Conservation (phyloP, 495 filamentous ascomycete species). For the Chaetomidium leptoderma region DNA sequence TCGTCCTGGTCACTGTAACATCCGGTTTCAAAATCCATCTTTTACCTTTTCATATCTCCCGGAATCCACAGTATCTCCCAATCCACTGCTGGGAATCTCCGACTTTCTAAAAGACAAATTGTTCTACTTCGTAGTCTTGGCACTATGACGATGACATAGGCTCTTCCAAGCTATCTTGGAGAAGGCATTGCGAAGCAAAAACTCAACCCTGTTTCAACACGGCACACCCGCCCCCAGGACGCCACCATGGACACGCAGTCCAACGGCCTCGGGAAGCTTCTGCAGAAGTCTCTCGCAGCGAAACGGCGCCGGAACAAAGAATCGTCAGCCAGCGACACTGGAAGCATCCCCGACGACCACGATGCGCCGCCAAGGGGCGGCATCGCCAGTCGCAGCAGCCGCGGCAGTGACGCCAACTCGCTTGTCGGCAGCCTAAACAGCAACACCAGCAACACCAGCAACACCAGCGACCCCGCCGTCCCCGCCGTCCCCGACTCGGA, state of each 20-base stretch:
- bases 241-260: slow-evolving; percentile 31
- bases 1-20: neutral
- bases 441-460: neutral
- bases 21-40: neutral
- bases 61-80: too few species aligned
- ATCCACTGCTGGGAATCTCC: neutral
- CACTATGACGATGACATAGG: slow-evolving; percentile 14
- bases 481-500: slow-evolving; percentile 15
- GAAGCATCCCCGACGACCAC: slow-evolving; percentile 28
- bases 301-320: slow-evolving; percentile 43
- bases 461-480: neutral
- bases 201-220: neutral
- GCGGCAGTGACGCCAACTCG: slow-evolving; percentile 23
- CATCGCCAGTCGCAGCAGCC: slow-evolving; percentile 25
- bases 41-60: too few species aligned
- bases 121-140: neutral
- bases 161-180: slow-evolving; percentile 1
- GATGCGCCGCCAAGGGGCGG: slow-evolving; percentile 18
- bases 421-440: slow-evolving; percentile 1
- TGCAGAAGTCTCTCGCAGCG: slow-evolving; percentile 42
- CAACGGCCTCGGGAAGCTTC: slow-evolving; percentile 45
- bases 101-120: neutral
- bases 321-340: slow-evolving; percentile 21
- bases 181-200: neutral
- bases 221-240: too few species aligned